Base-by-base conservation (phyloP, 805 yeast genomes). In the Saturnispora saitoi region DNA sequence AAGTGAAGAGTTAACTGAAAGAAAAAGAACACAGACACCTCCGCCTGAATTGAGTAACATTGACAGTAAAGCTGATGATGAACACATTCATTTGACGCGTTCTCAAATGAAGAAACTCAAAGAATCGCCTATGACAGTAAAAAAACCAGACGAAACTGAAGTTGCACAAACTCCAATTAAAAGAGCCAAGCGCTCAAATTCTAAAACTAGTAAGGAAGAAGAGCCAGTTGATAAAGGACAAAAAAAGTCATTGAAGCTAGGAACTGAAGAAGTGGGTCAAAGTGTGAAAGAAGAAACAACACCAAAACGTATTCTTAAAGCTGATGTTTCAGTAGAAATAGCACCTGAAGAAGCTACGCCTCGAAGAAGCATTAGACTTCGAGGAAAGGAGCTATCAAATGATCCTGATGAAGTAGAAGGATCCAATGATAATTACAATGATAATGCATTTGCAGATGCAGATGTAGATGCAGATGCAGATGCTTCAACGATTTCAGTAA, bases 321-420 rank as follows among this genome's bases (percentile, higher is more conserved):
- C 29, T n/a, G 45, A 12, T 19, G 19, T 10, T n/a, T 12, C 12
- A 6, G 15, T 26, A 19, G 36, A 15, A 15, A 50, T 51, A 34
- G 47, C 50, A 3, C 48, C 45, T 31, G 47, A 47, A 12, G 48
- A 43, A 3, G 26, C 19, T 4, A 43, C 50, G 4, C 53, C 44
- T 29, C 40, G 53, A 11, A 28, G 50, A 32, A 50, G 53, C 20
- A 47, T 36, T 3, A 43, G 53, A 29, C 43, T 47, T 6, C 48
- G 56, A 43, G 45, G 60, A 32, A 56, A 55, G 6, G 49, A 34
- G 12, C 42, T 36, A 5, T 29, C 39, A 9, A 34, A 48, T 20
- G 44, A 26, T 12, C 22, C 32, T 20, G 39, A 48, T 22, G 44
- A 26, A 41, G n/a, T 22, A 17, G 39, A 46, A n/a, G 36, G n/a